Conservation (phyloP, 306 rosid genomes). For the Albizia julibrissin region DNA sequence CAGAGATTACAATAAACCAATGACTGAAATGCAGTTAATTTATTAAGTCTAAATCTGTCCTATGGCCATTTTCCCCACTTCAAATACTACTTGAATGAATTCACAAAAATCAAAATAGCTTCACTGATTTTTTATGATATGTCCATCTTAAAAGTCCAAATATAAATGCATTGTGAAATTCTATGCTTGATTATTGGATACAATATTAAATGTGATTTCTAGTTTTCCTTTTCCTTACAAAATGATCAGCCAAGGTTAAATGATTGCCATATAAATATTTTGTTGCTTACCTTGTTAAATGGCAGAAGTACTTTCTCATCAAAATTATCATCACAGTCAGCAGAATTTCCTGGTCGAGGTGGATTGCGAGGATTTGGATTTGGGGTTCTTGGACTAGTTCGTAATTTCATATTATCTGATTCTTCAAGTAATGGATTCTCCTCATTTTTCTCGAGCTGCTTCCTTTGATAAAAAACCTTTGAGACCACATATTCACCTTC, state of each 20-base stretch:
- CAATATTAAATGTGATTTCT: neutral
- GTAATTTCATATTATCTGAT: slow-evolving; percentile 35
- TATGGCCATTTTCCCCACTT: neutral
- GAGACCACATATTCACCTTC: slow-evolving; percentile 83
- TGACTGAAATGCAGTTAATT: neutral
- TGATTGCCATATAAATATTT: slow-evolving; percentile 12
- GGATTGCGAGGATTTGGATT: slow-evolving; percentile 64
- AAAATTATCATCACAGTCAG: slow-evolving; percentile 34
- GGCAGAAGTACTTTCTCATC: slow-evolving; percentile 39
- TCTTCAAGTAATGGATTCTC: slow-evolving; percentile 47
- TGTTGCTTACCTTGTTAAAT: slow-evolving; percentile 48
- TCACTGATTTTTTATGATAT: neutral
- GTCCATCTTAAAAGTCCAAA: neutral
- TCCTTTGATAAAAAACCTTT: slow-evolving; percentile 59
- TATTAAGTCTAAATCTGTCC: neutral
- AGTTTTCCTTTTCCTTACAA: neutral
- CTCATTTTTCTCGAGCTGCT: slow-evolving; percentile 52
- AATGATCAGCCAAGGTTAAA: neutral
- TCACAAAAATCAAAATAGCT: neutral
- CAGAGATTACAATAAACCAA: slow-evolving; percentile 25
- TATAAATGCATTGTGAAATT: neutral
- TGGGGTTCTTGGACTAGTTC: slow-evolving; percentile 78
- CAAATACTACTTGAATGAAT: neutral
- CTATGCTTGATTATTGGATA: neutral
- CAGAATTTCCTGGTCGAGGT: slow-evolving; percentile 53